phyloP scores from a whole-genome alignment of 2,329 filamentous ascomycete genomes.

The Aaosphaeria arxii region DNA sequence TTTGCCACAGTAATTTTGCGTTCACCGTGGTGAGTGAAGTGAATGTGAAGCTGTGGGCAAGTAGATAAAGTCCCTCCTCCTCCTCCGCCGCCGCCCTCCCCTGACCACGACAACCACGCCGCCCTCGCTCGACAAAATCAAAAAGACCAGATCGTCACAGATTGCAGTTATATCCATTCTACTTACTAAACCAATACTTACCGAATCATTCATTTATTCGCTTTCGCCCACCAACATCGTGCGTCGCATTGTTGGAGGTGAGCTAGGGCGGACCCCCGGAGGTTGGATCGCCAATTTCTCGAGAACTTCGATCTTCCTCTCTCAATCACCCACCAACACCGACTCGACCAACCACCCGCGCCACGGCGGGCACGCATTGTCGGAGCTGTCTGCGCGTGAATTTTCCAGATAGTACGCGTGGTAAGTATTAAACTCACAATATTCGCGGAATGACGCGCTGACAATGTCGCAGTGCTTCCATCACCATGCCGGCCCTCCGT shows the following conservation, averaged over 20 bases:
- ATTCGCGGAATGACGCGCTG: constrained; percentile 15
- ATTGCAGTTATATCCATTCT: no score
- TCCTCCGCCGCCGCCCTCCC: no score
- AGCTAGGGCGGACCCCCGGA: constrained; percentile 2
- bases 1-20: no score
- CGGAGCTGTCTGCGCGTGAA: constrained; percentile 24
- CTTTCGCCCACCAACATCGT: no score
- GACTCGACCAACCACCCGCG: constrained; percentile 22
- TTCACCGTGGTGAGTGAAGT: no score
- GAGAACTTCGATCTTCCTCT: constrained; percentile 13
- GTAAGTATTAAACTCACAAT: constrained; percentile 17
- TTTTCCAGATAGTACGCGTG: constrained; percentile 27
- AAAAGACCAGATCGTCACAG: no score
- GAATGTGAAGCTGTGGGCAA: no score
- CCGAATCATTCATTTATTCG: no score
- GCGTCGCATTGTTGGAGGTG: constrained; percentile 1
- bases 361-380: constrained; percentile 25
- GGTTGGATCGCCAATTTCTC: constrained; percentile 17
- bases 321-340: constrained; percentile 2
- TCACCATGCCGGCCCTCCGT: constrained; percentile 38
- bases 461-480: constrained; percentile 26
- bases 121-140: no score
- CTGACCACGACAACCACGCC: no score
- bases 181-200: no score
- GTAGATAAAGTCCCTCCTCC: no score